Percentiles rank a stretch among this genome's conserved stretches.
Evolutionary conservation across 192 early-diverging fungal species (phyloP).

Genomic region (Rhizoclosmatium sp.): DNA sequence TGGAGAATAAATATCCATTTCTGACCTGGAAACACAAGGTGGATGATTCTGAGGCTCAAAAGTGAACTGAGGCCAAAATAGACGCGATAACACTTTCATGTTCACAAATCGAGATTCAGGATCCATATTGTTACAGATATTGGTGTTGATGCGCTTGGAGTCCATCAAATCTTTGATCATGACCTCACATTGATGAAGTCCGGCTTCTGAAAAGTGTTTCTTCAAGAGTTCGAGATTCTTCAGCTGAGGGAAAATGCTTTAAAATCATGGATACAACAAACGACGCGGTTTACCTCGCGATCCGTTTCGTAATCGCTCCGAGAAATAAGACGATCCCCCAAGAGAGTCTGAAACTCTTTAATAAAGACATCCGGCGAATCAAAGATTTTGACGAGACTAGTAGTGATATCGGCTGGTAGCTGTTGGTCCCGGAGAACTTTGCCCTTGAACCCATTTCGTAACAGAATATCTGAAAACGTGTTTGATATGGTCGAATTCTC

Average conservation of each 20-base stretch:
- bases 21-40: slow-evolving; percentile 35
- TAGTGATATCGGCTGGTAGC: slow-evolving; percentile 69
- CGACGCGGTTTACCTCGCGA: slow-evolving; percentile 56
- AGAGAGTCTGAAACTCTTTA: slow-evolving; percentile 70
- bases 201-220: slow-evolving; percentile 69
- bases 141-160: slow-evolving; percentile 69
- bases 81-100: slow-evolving; percentile 61
- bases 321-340: slow-evolving; percentile 62
- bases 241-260: slow-evolving; percentile 40
- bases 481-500: slow-evolving; percentile 32
- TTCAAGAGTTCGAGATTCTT: slow-evolving; percentile 78
- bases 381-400: slow-evolving; percentile 73
- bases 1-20: background rate
- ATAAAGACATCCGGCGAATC: slow-evolving; percentile 75
- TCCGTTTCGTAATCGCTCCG: slow-evolving; percentile 58
- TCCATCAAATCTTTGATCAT: slow-evolving; percentile 84
- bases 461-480: slow-evolving; percentile 12
- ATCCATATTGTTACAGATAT: slow-evolving; percentile 33
- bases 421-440: slow-evolving; percentile 66
- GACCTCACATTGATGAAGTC: slow-evolving; percentile 74
- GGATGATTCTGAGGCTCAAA: slow-evolving; percentile 53
- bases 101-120: slow-evolving; percentile 19
- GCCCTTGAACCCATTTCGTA: slow-evolving; percentile 9
- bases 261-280: background rate
- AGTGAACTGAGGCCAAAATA: slow-evolving; percentile 68